Evolutionary conservation across 2,329 filamentous ascomycete genomes (phyloP), one percentile per base, ranked within the genome.

Genomic region (Arthrobotrys musiformis): DNA sequence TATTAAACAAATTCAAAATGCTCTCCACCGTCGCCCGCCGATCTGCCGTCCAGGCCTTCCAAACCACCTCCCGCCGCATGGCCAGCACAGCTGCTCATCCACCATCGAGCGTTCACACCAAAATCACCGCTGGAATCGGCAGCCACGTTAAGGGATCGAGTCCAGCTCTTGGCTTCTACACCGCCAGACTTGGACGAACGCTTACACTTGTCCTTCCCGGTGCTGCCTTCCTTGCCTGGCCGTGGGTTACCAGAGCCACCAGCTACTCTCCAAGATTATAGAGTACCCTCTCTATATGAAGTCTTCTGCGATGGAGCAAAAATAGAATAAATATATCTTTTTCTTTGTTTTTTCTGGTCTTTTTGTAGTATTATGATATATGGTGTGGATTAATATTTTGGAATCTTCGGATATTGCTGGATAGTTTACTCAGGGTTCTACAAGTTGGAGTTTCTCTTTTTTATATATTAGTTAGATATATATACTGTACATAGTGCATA

Each of bases 11-110:
- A 64, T 35, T 11, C 50, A 64, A 17, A 50, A 76, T 76, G 72
- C 64, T 76, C n/a, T 64, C 72, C 44, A 60, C 72, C 33, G 64
- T 40, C 15, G 64, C 72, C 58, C 72, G 72, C 24, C 72, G 72
- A 30, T 30, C 64, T 33, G 72, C 64, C 64, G 6, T 61, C 48
- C 56, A 52, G 22, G 64, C 72, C 50, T 37, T 70, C 58, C 64
- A 70, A 22, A 40, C 70, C n/a, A 37, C 70, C 46, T 62, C 70
- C 46, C 72, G 72, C 63, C 72, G 72, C 46, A 54, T 76, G 37
- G 64, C 48, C 13, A 70, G 56, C 48, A 70, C 72, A 6, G 37
- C 48, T 17, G 56, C 70, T 15, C 64, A 70, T 26, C 56, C 54
- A 19, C 64, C 72, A 48, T 76, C 72, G 8, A 76, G 46, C 37